Evolutionary conservation across 208 protist genomes (phyloP), one percentile per base, ranked within the genome.

Genomic region (Acanthamoeba lenticulata): DNA sequence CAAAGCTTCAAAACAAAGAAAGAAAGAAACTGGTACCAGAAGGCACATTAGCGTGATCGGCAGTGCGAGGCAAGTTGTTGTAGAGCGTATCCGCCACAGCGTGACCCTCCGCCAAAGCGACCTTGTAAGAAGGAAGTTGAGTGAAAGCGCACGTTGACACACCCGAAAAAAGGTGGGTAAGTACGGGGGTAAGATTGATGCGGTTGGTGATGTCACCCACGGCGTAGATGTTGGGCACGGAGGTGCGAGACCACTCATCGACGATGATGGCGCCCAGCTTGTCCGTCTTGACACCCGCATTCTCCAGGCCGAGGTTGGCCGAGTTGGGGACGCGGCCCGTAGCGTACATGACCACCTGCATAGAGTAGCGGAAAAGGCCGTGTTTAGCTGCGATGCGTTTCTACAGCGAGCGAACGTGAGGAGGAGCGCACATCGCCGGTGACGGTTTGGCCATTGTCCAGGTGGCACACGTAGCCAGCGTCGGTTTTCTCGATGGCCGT

Each of bases 161-260:
- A 45, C 21, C 1, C n/a, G n/a, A n/a, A n/a, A n/a, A 34, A n/a
- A 40, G 7, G 36, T 52, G 17, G 5, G n/a, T 34, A 5, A 40
- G 32, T 42, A 98, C 98, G 15, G 97, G 97, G 0, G 97, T 98
- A 4, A 98, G 95, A 34, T 95, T 52, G 7, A 92, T 65, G 21
- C 79, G 65, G 24, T 90, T 89, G 72, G 47, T 94, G 24, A 96
- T 90, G 94, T 98, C 97, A 81, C 97, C 97, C 0, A 98, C 60
- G 3, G 97, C 96, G 85, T 96, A 96, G 11, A 97, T 57, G 65
- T 67, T 49, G 17, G 15, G 9, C 52, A 95, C 77, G 49, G 32
- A 74, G 5, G 85, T 95, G 36, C 34, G 42, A 38, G 74, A 42
- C 24, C 47, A 94, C 36, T 95, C 83, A 67, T 98, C 96, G 27